A percentile compares a stretch with the other conserved stretches of the same genome.
Evolutionary conservation across 441 rosid species (phyloP).

Genomic region (Adansonia grandidieri): DNA sequence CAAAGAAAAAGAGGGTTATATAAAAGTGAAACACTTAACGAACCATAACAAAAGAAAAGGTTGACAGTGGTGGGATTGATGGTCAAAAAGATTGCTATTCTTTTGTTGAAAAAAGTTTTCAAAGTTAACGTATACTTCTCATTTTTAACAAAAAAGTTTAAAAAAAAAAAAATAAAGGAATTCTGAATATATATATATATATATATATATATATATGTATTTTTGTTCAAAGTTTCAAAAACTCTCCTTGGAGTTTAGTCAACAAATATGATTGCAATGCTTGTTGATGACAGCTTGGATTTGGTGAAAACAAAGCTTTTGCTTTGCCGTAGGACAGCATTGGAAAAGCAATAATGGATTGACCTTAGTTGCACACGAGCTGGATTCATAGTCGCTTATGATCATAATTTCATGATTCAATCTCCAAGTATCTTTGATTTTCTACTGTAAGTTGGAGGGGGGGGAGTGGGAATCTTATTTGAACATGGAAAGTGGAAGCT

Average conservation of each 20-base stretch:
- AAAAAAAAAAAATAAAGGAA: neutral
- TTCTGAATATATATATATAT: too few relatives aligned
- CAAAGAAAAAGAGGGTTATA: neutral
- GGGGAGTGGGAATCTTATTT: too few relatives aligned
- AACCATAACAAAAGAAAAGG: conserved; percentile 36
- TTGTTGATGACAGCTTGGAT: conserved; percentile 30
- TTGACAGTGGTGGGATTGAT: conserved; percentile 33
- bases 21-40: conserved; percentile 31
- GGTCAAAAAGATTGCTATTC: conserved; percentile 53
- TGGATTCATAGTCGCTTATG: neutral
- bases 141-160: neutral
- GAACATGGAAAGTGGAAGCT: too few relatives aligned
- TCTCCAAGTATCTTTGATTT: too few relatives aligned
- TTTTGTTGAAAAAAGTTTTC: conserved; percentile 31
- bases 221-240: too few relatives aligned
- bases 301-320: conserved; percentile 21
- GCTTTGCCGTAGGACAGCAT: conserved; percentile 1
- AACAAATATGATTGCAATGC: too few relatives aligned
- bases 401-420: neutral
- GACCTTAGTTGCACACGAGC: conserved; percentile 32
- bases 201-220: too few relatives aligned
- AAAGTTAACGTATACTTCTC: neutral
- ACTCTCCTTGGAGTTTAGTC: too few relatives aligned
- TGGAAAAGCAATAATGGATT: conserved; percentile 22
- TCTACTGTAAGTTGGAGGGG: too few relatives aligned